Evolutionary conservation across 768 basidiomycete genomes (phyloP), one percentile per base, ranked within the genome.

Genomic region (Collybia mongolica): DNA sequence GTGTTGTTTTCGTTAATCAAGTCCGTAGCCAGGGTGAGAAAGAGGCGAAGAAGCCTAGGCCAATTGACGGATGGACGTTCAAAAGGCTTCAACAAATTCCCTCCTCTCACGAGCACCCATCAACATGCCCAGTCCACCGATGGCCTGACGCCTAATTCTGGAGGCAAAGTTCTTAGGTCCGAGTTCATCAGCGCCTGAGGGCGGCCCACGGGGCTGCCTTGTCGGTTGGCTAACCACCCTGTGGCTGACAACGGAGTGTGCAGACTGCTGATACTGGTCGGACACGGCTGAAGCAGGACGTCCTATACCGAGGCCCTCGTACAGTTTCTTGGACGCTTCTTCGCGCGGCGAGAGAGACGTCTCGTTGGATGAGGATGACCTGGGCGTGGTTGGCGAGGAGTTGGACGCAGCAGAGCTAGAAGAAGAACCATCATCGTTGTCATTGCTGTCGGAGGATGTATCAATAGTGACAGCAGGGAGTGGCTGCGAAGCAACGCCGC

Each of bases 111-210:
- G 82, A 28, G 90, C 88, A 60, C 80, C 86, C 80, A 91, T 84
- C 58, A 93, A 79, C 62, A 80, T 80, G 48, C 86, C 86, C 44
- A 93, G 72, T 22, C 90, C 88, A 28, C 86, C 88, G 52, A 92
- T 88, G 17, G 91, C 90, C 75, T 88, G 83, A 61, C 88, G 82
- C 68, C 90, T 80, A 69, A 90, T 87, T 59, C 91, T 82, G 32
- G 84, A 84, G 6, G 91, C 91, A 73, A 93, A 93, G 66, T 93
- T 93, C 78, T 89, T 87, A 39, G 88, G 86, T 17, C 87, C 86
- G 44, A 93, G 81, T 63, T 93, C 91, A 61, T 93, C 91, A 55
- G 83, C 83, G 62, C 88, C 86, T 19, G 88, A 88, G 39, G 92
- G 92, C 49, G 92, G 92, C 60, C 92, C 92, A 51, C 84, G 82